Base-by-base conservation (phyloP, 352 stramenopile genomes). In the Pythium coloratum region DNA sequence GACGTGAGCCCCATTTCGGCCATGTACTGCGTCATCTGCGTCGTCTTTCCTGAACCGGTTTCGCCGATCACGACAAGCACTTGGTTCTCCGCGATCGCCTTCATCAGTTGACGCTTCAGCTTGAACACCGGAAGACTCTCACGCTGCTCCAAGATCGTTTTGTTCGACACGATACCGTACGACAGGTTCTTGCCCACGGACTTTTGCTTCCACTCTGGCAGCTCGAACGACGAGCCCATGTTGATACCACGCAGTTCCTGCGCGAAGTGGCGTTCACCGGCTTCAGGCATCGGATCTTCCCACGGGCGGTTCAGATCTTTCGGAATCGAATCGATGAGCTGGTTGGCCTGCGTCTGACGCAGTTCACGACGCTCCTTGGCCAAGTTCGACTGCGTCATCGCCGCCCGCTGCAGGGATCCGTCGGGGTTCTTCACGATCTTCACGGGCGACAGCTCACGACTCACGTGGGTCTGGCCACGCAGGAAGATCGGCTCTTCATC, bases 21-120 rank as follows among this genome's bases (percentile, higher is more conserved):
- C 86, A 99, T 97, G 76, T 99, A 99, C 76, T 99, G 98, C 4
- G 97, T 99, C 95, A 99, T 99, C 75, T 99, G 98, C 4, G 98
- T 99, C 5, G 97, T 99, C 75, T 99, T 99, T 40, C 98, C 97
- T 1, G 82, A 98, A 3, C 98, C 98, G 0, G 98, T 99, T 71
- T 99, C 98, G 55, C 98, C 98, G 62, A 99, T 99, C 6, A 99
- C 97, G 2, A 99, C 96, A 7, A 99, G 76, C 2, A 99, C 83
- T 69, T 99, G 95, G 76, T 99, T 99, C 32, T 97, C 84, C 1
- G 76, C 77, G 38, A 99, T 98, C 24, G 96, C 97, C 64, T 97
- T 80, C 81, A 98, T 93, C 9, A 99, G 65, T 75, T 98, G 90
- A 2, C 85, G 80, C 74, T 99, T 99, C n/a, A 99, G 87, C 70